Evolutionary conservation across 768 basidiomycete genomes (phyloP).

Genomic region (Hypsizygus marmoreus): DNA sequence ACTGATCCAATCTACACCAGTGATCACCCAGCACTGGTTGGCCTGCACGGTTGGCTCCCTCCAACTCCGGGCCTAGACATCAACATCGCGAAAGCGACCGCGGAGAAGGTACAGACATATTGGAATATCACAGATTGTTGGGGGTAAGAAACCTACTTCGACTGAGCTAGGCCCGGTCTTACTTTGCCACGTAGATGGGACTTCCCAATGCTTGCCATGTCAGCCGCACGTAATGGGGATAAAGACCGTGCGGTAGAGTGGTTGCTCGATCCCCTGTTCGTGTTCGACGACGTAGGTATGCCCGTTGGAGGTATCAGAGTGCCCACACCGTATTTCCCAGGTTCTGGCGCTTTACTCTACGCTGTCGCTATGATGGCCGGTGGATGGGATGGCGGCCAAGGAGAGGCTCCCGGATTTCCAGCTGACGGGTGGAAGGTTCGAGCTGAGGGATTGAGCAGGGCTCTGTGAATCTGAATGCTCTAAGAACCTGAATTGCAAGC

Average conservation of each 20-base stretch:
- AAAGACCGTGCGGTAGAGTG: conserved; percentile 52
- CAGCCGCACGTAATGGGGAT: conserved; percentile 55
- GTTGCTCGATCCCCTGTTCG: conserved; percentile 54
- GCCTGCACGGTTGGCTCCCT: conserved; percentile 60
- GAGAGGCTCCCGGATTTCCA: conserved; percentile 30
- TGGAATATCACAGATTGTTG: conserved; percentile 60
- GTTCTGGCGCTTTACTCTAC: conserved; percentile 51
- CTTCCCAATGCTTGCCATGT: conserved; percentile 65
- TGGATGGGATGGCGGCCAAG: conserved; percentile 50
- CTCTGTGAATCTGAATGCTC: conserved; percentile 11
- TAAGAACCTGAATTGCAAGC: too few species aligned
- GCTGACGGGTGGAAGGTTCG: conserved; percentile 28
- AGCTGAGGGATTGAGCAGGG: conserved; percentile 19
- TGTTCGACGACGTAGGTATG: conserved; percentile 64
- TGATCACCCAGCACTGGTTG: conserved; percentile 60
- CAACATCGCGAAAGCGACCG: conserved; percentile 47
- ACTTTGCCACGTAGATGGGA: conserved; percentile 43
- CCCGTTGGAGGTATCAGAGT: conserved; percentile 56
- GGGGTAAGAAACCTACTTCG: conserved; percentile 38
- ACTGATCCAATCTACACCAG: conserved; percentile 50
- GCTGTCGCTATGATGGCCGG: conserved; percentile 59
- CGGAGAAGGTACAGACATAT: conserved; percentile 51
- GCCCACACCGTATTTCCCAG: conserved; percentile 63
- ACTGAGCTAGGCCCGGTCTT: not conserved
- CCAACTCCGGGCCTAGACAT: conserved; percentile 48